Evolutionary conservation across 176 grass and related monocot species (phyloP).

Genomic region (Zoysia pacifica): DNA sequence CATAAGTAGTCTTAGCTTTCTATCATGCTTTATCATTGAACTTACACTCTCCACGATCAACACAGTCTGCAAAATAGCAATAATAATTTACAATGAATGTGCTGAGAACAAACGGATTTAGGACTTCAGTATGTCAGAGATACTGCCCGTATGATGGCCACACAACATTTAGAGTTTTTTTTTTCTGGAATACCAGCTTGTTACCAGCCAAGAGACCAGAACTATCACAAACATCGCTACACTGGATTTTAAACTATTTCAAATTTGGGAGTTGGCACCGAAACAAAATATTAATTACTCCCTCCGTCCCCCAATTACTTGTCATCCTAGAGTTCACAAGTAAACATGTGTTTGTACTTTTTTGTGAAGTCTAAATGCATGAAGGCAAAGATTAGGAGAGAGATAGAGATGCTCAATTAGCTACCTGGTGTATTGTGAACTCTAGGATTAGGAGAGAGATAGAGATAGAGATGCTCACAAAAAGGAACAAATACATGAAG

Average conservation of each 20-base stretch:
- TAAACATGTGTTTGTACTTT: too few species aligned
- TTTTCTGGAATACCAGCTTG: background rate
- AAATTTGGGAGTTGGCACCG: background rate
- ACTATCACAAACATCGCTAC: background rate
- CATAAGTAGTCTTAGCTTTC: conserved; percentile 64
- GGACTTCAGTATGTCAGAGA: background rate
- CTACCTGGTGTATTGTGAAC: too few species aligned
- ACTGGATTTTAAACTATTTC: background rate
- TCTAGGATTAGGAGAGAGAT: too few species aligned
- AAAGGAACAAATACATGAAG: background rate
- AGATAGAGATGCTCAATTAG: too few species aligned
- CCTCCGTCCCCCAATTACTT: too few species aligned
- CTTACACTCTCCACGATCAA: conserved; percentile 72
- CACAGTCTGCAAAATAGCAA: conserved; percentile 68
- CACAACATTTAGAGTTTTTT: background rate
- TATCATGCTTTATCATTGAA: conserved; percentile 84
- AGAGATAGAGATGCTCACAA: background rate
- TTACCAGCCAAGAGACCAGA: background rate
- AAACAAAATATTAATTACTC: background rate
- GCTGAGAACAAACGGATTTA: background rate
- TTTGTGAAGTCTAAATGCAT: too few species aligned
- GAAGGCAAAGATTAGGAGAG: too few species aligned
- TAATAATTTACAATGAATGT: conserved; percentile 15
- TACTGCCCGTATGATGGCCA: background rate
- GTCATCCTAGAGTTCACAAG: too few species aligned